These are phyloP conservation scores for Kwoniella newhampshirensis DNA, from an alignment of 768 basidiomycete genomes.

Conservation along the genomic window DNA sequence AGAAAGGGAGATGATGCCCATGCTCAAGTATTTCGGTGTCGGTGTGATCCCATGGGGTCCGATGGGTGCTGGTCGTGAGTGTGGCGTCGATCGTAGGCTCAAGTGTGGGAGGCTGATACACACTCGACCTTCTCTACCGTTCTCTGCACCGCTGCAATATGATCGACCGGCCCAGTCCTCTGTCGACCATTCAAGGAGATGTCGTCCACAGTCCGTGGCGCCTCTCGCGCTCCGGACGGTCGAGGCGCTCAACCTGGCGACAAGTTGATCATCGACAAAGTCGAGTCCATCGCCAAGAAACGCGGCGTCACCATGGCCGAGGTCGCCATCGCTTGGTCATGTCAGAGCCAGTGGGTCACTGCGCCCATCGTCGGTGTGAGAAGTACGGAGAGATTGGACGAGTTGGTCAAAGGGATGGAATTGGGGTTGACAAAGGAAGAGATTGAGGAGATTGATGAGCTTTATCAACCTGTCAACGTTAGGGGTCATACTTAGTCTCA, in stretches of 20 bases:
- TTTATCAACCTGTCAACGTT: slow-evolving; percentile 57
- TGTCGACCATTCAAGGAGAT: slow-evolving; percentile 56
- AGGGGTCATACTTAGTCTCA: slow-evolving; percentile 31
- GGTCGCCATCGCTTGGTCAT: slow-evolving; percentile 61
- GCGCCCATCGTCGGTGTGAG: slow-evolving; percentile 65
- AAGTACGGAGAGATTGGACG: slow-evolving; percentile 59
- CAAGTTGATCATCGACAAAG: slow-evolving; percentile 51
- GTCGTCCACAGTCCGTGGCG: slow-evolving; percentile 42
- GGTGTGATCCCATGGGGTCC: slow-evolving; percentile 63
- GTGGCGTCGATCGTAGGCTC: neutral
- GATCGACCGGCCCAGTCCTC: slow-evolving; percentile 34
- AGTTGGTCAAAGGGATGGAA: slow-evolving; percentile 59
- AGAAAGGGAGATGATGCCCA: slow-evolving; percentile 55
- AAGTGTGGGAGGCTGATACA: too few relatives aligned
- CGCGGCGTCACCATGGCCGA: slow-evolving; percentile 61
- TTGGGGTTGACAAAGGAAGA: slow-evolving; percentile 62
- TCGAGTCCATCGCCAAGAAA: slow-evolving; percentile 62
- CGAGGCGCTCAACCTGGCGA: slow-evolving; percentile 21
- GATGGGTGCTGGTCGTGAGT: slow-evolving; percentile 55
- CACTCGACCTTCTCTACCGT: neutral
- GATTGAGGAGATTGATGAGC: slow-evolving; percentile 61
- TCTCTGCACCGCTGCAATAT: neutral
- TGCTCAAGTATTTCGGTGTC: slow-evolving; percentile 56
- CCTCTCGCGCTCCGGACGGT: slow-evolving; percentile 14
- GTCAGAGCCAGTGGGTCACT: slow-evolving; percentile 59